Evolutionary conservation across 148 eudicot species (phyloP), one percentile per base, ranked within the genome.

Genomic region (Vaccinium macrocarpon): DNA sequence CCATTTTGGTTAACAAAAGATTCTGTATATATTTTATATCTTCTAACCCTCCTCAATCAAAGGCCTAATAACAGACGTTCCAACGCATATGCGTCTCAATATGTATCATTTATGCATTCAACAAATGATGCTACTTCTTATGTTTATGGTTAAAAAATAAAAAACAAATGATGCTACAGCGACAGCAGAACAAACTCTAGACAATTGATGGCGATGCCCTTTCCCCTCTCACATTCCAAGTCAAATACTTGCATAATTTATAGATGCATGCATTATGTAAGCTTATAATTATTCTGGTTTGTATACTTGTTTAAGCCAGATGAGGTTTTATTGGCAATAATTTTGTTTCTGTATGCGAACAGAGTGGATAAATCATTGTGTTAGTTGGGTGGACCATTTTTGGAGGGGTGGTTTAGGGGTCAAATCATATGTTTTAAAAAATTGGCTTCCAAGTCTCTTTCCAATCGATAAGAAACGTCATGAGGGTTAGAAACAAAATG

Each of bases 171-270:
- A 64, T 6, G 76, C 27, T 4, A 82, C 49, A 68, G 77, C 49
- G 77, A 82, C 62, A 50, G 59, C 61, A 51, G 64, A 82, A 82
- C 84, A 70, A 82, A 70, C 48, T 25, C 16, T 75, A 16, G 53
- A 75, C 27, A 8, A 21, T 10, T 21, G 78, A 75, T 19, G 52
- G 78, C 13, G 78, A 75, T 75, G 52, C 78, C 53, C 53, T 42
- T 75, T 21, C 16, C 53, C 48, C 78, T 75, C 52, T 42, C 78
- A 75, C 25, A 51, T 77, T 77, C 14, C 59, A 14, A 49, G 80
- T 77, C 59, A 51, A 32, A n/a, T 49, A 76, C 57, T 76, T n/a
- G 52, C 14, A 21, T 68, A 13, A 4, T 25, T 11, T 66, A 52
- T 52, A 52, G 56, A 14, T 49, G 12, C 29, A 56, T 80, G 52